Base-by-base conservation (phyloP, 2,329 filamentous ascomycete genomes). In the Alternaria ventricosa region DNA sequence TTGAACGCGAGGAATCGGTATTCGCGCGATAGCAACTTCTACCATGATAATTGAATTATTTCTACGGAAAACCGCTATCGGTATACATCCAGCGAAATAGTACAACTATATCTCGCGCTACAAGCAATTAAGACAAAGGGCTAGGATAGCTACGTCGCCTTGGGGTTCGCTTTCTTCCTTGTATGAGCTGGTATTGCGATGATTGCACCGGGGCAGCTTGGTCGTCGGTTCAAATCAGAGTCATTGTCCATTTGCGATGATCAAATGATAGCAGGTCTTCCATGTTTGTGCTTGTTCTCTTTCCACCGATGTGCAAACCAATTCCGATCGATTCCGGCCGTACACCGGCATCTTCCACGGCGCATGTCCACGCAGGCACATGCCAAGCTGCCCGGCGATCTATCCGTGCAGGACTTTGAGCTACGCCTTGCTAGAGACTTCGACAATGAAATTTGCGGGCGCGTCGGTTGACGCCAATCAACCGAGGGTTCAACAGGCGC, bases 361-460 rank as follows among this genome's bases (percentile, higher is more conserved):
- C 0, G 28, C 22, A 11, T 36, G 49, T 30, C 36, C 50, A 33
- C 41, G 33, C 5, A 44, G 46, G 36, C 54, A 51, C 33, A 27
- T 18, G 59, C 59, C 59, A 57, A 61, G 59, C 13, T 22, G 0
- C 7, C 36, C 46, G 25, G 54, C 55, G 46, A 57, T 55, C 30
- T 45, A 23, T 60, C 5, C 28, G 23, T 45, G 20, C 57, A 59
- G 5, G 10, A 33, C 33, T 23, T 30, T 10, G 41, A 11, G 13
- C 36, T 30, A 23, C 27, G 6, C 54, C 9, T 56, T 20, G 54
- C 25, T 56, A 30, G 20, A 27, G 44, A 18, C 33, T 56, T 56
- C 36, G 28, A 15, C 13, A 9, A 41, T 12, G 30, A 53, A 41
- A 9, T 23, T 6, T 23, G 30, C 30, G 30, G 30, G 33, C 33